Evolutionary conservation across 805 yeast species (phyloP).

Genomic region (Wickerhamomyces kurtzmanii): DNA sequence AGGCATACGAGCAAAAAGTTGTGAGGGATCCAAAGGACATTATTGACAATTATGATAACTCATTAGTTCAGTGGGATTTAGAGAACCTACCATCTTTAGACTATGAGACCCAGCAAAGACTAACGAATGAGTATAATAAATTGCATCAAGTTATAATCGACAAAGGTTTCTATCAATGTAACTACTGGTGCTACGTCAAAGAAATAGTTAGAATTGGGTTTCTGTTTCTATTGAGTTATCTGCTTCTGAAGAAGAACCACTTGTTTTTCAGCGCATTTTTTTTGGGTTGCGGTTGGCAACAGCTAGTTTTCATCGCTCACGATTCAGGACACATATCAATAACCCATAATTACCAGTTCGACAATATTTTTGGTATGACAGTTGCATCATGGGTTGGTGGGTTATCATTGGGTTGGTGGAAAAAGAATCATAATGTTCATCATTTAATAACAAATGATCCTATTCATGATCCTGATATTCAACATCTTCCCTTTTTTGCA

Average conservation of each 20-base stretch:
- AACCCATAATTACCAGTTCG: conserved; percentile 70
- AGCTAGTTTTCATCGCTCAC: conserved; percentile 77
- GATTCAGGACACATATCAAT: conserved; percentile 85
- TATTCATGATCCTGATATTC: conserved; percentile 90
- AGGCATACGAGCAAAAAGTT: conserved; percentile 16
- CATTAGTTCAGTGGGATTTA: conserved; percentile 44
- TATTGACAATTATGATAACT: conserved; percentile 49
- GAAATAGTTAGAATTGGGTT: conserved; percentile 54
- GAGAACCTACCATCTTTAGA: conserved; percentile 55
- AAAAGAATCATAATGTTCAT: conserved; percentile 87
- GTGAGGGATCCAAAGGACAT: conserved; percentile 48
- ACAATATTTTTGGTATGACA: conserved; percentile 62
- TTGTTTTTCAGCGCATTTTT: conserved; percentile 48
- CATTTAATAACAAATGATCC: conserved; percentile 90
- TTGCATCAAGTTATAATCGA: conserved; percentile 46
- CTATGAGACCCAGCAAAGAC: conserved; percentile 47
- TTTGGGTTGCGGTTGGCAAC: conserved; percentile 83
- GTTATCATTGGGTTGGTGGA: conserved; percentile 90
- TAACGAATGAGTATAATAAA: conserved; percentile 48
- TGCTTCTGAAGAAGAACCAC: conserved; percentile 35
- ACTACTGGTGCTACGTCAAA: conserved; percentile 62
- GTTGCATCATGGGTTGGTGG: conserved; percentile 85
- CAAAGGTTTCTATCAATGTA: conserved; percentile 62
- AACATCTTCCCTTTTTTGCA: conserved; percentile 86
- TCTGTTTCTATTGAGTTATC: conserved; percentile 38